These are phyloP conservation scores for Moesziomyces sp. DNA, from an alignment of 1,284 basidiomycete species.

Conservation along the genomic window DNA sequence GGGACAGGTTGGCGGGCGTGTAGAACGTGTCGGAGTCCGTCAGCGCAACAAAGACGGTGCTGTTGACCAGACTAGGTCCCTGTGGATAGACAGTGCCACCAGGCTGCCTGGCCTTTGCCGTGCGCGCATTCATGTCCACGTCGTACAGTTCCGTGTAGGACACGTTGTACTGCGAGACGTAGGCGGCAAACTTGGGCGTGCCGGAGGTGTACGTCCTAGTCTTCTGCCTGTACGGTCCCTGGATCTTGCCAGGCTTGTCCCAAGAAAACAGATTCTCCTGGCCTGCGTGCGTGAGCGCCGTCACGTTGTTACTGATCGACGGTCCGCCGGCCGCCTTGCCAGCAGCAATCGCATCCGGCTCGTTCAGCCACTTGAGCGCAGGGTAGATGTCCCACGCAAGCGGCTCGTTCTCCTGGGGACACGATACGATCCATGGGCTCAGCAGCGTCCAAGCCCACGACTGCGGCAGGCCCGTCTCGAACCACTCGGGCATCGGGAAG, in stretches of 20 bases:
- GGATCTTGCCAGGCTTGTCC: conserved; percentile 47
- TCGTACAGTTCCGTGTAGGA: conserved; percentile 54
- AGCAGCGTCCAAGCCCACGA: conserved; percentile 61
- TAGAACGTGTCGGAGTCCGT: conserved; percentile 35
- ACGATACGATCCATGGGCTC: conserved; percentile 43
- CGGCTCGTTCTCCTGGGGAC: conserved; percentile 48
- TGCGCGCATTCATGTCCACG: conserved; percentile 37
- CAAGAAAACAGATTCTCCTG: conserved; percentile 39
- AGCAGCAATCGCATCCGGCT: conserved; percentile 45
- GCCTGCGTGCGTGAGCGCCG: conserved; percentile 45
- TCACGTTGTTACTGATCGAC: conserved; percentile 52
- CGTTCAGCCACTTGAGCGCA: conserved; percentile 46
- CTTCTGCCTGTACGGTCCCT: conserved; percentile 54
- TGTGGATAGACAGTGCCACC: conserved; percentile 32
- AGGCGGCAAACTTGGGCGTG: conserved; percentile 50
- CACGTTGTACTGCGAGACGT: conserved; percentile 54
- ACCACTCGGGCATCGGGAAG: conserved; percentile 51
- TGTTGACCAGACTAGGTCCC: conserved; percentile 43
- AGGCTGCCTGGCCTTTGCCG: conserved; percentile 52
- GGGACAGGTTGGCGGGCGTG: conserved; percentile 47
- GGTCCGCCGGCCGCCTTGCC: conserved; percentile 49
- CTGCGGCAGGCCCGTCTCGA: conserved; percentile 57
- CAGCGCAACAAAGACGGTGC: conserved; percentile 53
- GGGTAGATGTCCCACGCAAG: conserved; percentile 56
- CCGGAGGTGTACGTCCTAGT: conserved; percentile 45